These are phyloP conservation scores for Verticillium zaregamsianum DNA, from an alignment of 2,329 filamentous ascomycete species.

Conservation along the genomic window DNA sequence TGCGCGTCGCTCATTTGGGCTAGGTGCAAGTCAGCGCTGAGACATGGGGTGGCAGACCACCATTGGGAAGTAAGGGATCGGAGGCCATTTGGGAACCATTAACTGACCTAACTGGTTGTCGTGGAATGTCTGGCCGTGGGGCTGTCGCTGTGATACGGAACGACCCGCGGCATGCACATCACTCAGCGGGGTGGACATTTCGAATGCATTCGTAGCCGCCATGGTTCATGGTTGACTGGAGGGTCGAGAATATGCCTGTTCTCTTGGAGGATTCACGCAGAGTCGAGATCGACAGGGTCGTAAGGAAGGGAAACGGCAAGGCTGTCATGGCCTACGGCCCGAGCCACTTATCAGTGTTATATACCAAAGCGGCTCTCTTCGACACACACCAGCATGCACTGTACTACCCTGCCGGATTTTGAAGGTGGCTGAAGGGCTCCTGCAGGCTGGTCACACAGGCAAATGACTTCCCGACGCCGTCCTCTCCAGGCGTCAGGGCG, in stretches of 20 bases:
- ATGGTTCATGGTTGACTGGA: neutral
- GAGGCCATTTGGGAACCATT: too few species aligned
- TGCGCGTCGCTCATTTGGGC: conserved; percentile 33
- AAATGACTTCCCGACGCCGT: neutral
- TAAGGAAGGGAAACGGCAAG: neutral
- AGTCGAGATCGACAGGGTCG: neutral
- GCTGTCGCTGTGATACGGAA: conserved; percentile 14
- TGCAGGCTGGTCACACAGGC: neutral
- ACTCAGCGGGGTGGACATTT: neutral
- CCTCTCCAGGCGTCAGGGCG: neutral
- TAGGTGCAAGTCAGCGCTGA: conserved; percentile 9
- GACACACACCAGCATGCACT: neutral
- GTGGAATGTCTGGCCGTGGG: conserved; percentile 29
- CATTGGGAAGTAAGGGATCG: neutral
- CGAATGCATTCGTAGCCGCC: neutral
- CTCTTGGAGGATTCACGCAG: neutral
- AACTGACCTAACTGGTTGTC: conserved; percentile 28
- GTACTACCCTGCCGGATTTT: neutral
- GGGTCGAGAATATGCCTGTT: neutral
- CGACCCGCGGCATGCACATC: neutral
- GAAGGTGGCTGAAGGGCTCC: neutral
- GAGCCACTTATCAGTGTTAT: neutral
- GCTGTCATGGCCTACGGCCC: neutral
- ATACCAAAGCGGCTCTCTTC: neutral
- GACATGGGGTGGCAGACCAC: neutral